These are phyloP conservation scores for Elymus sibiricus DNA, from an alignment of 176 grass and related monocot genomes.

Conservation along the genomic window DNA sequence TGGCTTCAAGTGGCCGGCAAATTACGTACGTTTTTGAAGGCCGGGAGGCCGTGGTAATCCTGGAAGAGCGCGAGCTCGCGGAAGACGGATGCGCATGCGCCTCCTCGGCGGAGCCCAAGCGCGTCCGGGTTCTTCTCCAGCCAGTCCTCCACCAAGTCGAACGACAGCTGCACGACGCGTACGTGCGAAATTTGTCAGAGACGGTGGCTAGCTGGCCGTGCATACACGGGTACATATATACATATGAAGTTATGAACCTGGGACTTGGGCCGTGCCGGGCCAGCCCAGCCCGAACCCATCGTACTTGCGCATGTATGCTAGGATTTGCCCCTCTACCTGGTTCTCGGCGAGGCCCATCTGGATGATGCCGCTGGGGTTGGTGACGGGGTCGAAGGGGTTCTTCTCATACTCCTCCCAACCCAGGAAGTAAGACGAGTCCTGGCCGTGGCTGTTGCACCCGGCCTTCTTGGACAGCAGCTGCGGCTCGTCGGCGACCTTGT, in stretches of 20 bases:
- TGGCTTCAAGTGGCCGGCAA: neutral
- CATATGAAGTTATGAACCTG: too few species aligned
- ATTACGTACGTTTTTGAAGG: constrained; percentile 85
- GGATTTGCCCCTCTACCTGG: too few species aligned
- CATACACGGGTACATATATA: too few species aligned
- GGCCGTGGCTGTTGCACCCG: constrained; percentile 72
- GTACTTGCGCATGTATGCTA: too few species aligned
- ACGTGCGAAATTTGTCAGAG: too few species aligned
- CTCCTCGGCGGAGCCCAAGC: constrained; percentile 49
- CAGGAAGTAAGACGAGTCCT: constrained; percentile 88
- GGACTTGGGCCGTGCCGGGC: too few species aligned
- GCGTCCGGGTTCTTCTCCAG: constrained; percentile 67
- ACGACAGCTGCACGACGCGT: constrained; percentile 52
- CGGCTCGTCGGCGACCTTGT: constrained; percentile 32
- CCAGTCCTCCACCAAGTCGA: constrained; percentile 84
- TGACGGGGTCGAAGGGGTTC: constrained; percentile 61
- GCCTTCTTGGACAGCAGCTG: constrained; percentile 75
- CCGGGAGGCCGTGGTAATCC: constrained; percentile 90
- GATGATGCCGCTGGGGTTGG: constrained; percentile 82
- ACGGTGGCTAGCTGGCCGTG: too few species aligned
- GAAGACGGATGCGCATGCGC: constrained; percentile 64
- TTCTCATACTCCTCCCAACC: constrained; percentile 92
- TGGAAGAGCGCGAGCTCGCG: constrained; percentile 97
- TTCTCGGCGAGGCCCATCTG: constrained; percentile 99
- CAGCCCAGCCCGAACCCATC: too few species aligned